Conservation (phyloP, 2,329 filamentous ascomycete genomes). For the Curvularia lunata region DNA sequence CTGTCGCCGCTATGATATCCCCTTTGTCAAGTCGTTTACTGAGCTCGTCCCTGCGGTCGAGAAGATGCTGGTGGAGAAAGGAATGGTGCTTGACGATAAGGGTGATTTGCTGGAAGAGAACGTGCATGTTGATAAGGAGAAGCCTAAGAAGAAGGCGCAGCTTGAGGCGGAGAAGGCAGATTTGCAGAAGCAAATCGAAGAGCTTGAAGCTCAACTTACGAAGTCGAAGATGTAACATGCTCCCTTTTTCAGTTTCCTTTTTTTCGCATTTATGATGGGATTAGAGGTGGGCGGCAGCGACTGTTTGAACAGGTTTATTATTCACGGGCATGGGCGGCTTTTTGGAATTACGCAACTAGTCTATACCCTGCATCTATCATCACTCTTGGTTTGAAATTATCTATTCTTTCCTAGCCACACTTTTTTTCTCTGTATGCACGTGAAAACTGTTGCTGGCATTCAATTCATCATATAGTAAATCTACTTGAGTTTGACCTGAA, state of each 20-base stretch:
- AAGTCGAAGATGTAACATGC: not conserved
- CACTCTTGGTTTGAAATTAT: not conserved
- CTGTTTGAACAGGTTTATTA: not conserved
- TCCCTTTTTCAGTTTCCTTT: not conserved
- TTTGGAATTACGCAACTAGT: not conserved
- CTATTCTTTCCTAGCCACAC: not conserved
- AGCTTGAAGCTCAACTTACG: slow-evolving; percentile 7
- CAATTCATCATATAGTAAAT: not conserved
- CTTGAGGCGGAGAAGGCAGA: slow-evolving; percentile 11
- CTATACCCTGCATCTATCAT: not conserved
- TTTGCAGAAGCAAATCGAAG: slow-evolving; percentile 9
- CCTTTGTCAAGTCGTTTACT: slow-evolving; percentile 50
- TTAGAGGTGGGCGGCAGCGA: not conserved
- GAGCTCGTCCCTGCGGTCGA: slow-evolving; percentile 50
- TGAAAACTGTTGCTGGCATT: not conserved
- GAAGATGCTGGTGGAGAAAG: slow-evolving; percentile 40
- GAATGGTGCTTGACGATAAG: slow-evolving; percentile 29
- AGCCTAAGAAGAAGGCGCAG: slow-evolving; percentile 12
- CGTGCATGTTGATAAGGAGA: slow-evolving; percentile 7
- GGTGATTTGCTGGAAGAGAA: slow-evolving; percentile 21
- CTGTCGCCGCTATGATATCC: slow-evolving; percentile 57
- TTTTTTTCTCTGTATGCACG: not conserved
- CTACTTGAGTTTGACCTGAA: slow-evolving; percentile 46
- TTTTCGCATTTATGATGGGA: not conserved
- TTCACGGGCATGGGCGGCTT: slow-evolving; percentile 1